These are phyloP conservation scores for Saururus chinensis DNA, from an alignment of 164 flowering plant genomes.

Conservation along the genomic window DNA sequence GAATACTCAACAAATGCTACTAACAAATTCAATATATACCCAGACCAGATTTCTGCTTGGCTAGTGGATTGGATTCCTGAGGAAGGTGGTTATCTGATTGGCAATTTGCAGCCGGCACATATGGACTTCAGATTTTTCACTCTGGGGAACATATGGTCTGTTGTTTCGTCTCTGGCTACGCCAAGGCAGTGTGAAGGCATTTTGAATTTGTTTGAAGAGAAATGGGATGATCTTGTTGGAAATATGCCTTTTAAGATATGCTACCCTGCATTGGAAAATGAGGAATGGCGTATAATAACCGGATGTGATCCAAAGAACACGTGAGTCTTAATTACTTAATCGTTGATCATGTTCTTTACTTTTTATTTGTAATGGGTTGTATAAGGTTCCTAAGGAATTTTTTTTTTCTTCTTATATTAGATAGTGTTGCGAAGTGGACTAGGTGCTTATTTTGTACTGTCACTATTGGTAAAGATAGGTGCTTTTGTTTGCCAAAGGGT, in stretches of 20 bases:
- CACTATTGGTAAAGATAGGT: too few species aligned
- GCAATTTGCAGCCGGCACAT: constrained; percentile 87
- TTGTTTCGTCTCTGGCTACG: constrained; percentile 74
- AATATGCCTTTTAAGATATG: constrained; percentile 82
- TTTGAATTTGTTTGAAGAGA: constrained; percentile 59
- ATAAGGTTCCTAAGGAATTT: too few species aligned
- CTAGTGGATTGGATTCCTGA: constrained; percentile 89
- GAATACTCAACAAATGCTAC: constrained; percentile 78
- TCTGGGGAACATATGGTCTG: constrained; percentile 80
- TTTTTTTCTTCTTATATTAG: too few species aligned
- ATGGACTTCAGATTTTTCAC: constrained; percentile 93
- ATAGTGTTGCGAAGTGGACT: too few species aligned
- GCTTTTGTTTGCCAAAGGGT: too few species aligned
- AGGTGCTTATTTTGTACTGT: too few species aligned
- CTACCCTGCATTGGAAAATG: constrained; percentile 67
- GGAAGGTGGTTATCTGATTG: constrained; percentile 70
- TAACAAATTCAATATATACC: constrained; percentile 89
- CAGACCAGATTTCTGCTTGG: constrained; percentile 86
- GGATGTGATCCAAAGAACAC: too few species aligned
- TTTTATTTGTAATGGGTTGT: too few species aligned
- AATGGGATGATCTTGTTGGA: constrained; percentile 84
- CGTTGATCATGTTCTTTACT: too few species aligned
- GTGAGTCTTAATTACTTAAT: constrained; percentile 4
- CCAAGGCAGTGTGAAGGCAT: constrained; percentile 64
- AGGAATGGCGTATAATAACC: constrained; percentile 18